Conservation (phyloP, 495 filamentous ascomycete species). For the Annulohypoxylon bovei region DNA sequence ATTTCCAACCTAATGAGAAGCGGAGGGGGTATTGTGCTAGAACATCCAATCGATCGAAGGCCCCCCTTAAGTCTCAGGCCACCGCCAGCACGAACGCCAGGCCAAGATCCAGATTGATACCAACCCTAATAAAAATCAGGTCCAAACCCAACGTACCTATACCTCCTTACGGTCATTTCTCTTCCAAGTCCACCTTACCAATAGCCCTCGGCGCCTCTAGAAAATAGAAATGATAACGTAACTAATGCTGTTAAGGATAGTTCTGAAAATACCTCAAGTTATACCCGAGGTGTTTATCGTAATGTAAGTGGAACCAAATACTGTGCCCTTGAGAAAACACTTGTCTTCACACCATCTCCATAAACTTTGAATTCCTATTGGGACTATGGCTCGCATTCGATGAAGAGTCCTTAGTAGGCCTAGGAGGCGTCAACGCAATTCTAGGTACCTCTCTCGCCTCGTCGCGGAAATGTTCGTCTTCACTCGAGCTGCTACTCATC, state of each 20-base stretch:
- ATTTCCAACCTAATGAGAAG: slow-evolving; percentile 3
- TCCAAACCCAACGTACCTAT: slow-evolving; percentile 8
- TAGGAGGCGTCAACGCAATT: slow-evolving; percentile 28
- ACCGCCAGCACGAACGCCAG: slow-evolving; percentile 14
- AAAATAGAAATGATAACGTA: not conserved
- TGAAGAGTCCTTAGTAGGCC: slow-evolving; percentile 30
- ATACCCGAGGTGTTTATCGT: not conserved
- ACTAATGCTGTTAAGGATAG: not conserved
- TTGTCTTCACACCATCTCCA: slow-evolving; percentile 44
- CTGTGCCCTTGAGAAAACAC: not conserved
- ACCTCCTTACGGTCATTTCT: slow-evolving; percentile 17
- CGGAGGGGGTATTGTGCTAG: slow-evolving; percentile 20
- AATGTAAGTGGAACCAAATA: not conserved
- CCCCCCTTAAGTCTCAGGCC: not conserved
- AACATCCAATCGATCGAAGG: slow-evolving; percentile 18
- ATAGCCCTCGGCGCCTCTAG: not conserved
- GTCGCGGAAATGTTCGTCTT: slow-evolving; percentile 18
- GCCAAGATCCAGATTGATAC: not conserved
- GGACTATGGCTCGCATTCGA: slow-evolving; percentile 52
- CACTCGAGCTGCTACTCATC: slow-evolving; percentile 29
- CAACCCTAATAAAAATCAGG: slow-evolving; percentile 8
- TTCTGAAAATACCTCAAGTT: not conserved
- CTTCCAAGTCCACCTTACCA: not conserved
- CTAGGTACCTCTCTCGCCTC: slow-evolving; percentile 41
- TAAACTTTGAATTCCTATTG: slow-evolving; percentile 53